Evolutionary conservation across 2,329 filamentous ascomycete species (phyloP).

Genomic region (Knufia fluminis): DNA sequence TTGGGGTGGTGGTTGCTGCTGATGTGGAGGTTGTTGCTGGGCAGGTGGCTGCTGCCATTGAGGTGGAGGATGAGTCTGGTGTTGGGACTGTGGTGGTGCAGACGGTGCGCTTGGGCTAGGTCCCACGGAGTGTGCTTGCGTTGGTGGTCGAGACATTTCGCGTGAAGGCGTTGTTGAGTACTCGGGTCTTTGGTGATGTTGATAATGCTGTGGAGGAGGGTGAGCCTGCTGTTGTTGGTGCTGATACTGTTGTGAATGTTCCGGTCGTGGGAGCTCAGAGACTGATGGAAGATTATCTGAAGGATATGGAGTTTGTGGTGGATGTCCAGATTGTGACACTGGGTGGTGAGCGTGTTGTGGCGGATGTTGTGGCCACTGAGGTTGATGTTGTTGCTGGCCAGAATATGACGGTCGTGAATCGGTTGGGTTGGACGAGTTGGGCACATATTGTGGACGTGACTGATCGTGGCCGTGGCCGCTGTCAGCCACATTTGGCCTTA

Average conservation of each 20-base stretch:
- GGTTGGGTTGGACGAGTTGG: constrained; percentile 27
- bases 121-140: constrained; percentile 12
- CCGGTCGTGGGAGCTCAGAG: constrained; percentile 17
- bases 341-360: constrained; percentile 13
- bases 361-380: constrained; percentile 13
- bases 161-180: constrained; percentile 8
- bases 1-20: background rate
- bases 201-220: constrained; percentile 1
- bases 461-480: constrained; percentile 37
- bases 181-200: constrained; percentile 8
- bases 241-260: constrained; percentile 3
- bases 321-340: constrained; percentile 12
- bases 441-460: constrained; percentile 30
- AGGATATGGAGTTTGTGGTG: constrained; percentile 13
- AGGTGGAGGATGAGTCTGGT: constrained; percentile 1
- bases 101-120: constrained; percentile 2
- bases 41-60: background rate
- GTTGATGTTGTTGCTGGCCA: constrained; percentile 16
- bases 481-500: constrained; percentile 29
- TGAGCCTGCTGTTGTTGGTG: background rate
- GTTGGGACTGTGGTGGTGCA: background rate
- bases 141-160: constrained; percentile 17
- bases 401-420: constrained; percentile 14
- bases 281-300: constrained; percentile 19
- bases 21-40: constrained; percentile 1